phyloP scores from a whole-genome alignment of 2,329 filamentous ascomycete species.

The Fusarium nygamai region DNA sequence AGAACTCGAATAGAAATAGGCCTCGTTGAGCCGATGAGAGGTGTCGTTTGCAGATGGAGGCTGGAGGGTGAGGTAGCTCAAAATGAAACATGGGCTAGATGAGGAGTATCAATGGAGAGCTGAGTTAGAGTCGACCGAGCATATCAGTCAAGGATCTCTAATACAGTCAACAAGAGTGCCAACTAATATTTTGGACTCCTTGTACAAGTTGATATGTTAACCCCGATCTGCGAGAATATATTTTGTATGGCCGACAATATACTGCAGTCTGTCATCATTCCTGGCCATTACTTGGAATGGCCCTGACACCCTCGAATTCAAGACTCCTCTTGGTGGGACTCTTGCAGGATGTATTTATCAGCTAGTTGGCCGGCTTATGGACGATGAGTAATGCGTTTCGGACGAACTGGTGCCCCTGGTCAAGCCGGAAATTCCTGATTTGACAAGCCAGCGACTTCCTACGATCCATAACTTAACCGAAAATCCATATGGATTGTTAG shows the following conservation, averaged over 20 bases:
- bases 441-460: neutral
- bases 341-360: neutral
- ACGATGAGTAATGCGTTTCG: neutral
- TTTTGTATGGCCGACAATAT: neutral
- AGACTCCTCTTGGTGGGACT: too few relatives aligned
- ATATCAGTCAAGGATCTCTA: accelerated
- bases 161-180: neutral
- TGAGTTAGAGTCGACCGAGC: neutral
- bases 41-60: neutral
- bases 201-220: too few relatives aligned
- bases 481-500: neutral
- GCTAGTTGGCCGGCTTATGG: neutral
- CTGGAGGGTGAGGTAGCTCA: neutral
- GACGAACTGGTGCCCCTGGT: neutral
- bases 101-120: neutral
- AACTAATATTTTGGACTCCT: neutral
- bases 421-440: neutral
- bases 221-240: neutral
- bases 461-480: neutral
- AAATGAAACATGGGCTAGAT: neutral
- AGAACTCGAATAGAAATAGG: neutral
- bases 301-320: too few relatives aligned
- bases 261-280: neutral
- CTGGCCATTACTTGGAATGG: neutral
- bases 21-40: neutral